phyloP scores from a whole-genome alignment of 2,329 filamentous ascomycete genomes.

The Talaromyces pinophilus region DNA sequence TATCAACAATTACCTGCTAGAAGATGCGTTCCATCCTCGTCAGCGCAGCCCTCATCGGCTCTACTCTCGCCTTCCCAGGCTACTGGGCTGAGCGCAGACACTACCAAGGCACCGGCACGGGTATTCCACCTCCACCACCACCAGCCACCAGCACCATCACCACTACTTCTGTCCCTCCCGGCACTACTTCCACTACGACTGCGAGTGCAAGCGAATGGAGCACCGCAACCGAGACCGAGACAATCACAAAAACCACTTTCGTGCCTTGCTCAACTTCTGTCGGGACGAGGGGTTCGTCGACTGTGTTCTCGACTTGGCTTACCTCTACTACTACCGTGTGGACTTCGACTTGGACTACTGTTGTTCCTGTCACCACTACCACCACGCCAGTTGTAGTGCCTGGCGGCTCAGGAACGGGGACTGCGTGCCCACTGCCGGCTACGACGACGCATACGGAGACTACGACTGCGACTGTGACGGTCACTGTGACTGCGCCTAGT shows the following conservation, averaged over 20 bases:
- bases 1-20: background rate
- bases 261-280: constrained; percentile 20
- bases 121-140: background rate
- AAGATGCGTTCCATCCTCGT: constrained; percentile 19
- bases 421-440: constrained; percentile 15
- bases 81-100: constrained; percentile 16
- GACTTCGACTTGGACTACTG: constrained; percentile 12
- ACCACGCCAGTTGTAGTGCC: background rate
- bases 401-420: background rate
- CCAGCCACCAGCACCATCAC: background rate
- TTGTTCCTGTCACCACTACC: constrained; percentile 4
- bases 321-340: constrained; percentile 8
- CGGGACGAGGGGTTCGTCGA: constrained; percentile 14
- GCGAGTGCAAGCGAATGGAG: constrained; percentile 2
- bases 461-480: constrained; percentile 9
- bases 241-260: constrained; percentile 17
- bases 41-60: constrained; percentile 20
- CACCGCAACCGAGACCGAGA: constrained; percentile 11
- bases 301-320: constrained; percentile 21
- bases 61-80: constrained; percentile 19
- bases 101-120: constrained; percentile 1
- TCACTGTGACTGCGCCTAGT: background rate
- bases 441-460: constrained; percentile 17
- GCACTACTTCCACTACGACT: background rate
- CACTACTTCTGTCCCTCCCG: constrained; percentile 6